Percentiles rank a stretch among this genome's conserved stretches.
Conservation (phyloP, 1,284 basidiomycete genomes). For the Trichosporon sp. region DNA sequence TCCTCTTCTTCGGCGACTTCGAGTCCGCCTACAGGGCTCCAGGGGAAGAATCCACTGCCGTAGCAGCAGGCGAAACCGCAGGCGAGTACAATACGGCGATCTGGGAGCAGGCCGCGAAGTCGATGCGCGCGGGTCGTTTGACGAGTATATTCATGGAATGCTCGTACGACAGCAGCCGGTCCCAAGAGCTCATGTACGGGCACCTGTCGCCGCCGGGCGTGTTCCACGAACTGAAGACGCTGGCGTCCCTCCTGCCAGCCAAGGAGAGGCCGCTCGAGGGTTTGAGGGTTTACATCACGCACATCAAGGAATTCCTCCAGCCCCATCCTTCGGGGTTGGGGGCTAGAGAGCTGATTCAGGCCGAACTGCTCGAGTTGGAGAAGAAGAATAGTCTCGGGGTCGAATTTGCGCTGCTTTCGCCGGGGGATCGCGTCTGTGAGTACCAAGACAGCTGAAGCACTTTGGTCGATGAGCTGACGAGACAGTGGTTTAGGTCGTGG, state of each 20-base stretch:
- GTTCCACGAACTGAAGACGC: slow-evolving; percentile 45
- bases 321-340: slow-evolving; percentile 48
- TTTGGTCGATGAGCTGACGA: neutral
- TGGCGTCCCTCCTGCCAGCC: slow-evolving; percentile 38
- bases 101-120: slow-evolving; percentile 50
- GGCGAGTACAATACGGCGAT: slow-evolving; percentile 39
- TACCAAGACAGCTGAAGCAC: neutral
- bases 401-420: slow-evolving; percentile 41
- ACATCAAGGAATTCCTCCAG: slow-evolving; percentile 52
- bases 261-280: slow-evolving; percentile 40
- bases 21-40: slow-evolving; percentile 40
- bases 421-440: slow-evolving; percentile 52
- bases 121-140: slow-evolving; percentile 42
- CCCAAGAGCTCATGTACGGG: slow-evolving; percentile 51
- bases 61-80: slow-evolving; percentile 28
- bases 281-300: slow-evolving; percentile 50
- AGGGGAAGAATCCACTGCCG: slow-evolving; percentile 35
- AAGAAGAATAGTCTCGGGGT: slow-evolving; percentile 40
- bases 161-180: slow-evolving; percentile 52
- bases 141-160: slow-evolving; percentile 56
- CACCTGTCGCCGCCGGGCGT: slow-evolving; percentile 51
- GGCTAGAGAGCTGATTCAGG: slow-evolving; percentile 43
- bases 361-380: slow-evolving; percentile 45
- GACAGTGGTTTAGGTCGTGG: neutral
- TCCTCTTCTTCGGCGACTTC: slow-evolving; percentile 56